These are phyloP conservation scores for Leccinum disarticulatum DNA, from an alignment of 768 basidiomycete species.

Conservation along the genomic window DNA sequence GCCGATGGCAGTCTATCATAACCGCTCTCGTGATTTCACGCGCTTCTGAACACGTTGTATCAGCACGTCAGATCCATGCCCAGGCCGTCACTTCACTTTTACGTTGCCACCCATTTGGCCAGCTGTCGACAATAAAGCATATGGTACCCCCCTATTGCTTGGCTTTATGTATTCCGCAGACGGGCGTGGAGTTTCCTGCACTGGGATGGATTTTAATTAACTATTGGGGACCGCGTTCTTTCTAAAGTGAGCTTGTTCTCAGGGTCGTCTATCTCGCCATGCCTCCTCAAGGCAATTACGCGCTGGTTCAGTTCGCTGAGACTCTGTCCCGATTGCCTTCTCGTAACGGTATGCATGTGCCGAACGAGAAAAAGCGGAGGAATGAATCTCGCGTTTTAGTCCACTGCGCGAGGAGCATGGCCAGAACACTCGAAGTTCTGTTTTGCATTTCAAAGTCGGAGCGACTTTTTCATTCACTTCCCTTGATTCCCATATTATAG, in stretches of 20 bases:
- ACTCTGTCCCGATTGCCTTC: slow-evolving; percentile 30
- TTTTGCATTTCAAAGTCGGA: slow-evolving; percentile 36
- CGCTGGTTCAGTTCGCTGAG: slow-evolving; percentile 39
- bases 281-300: slow-evolving; percentile 37
- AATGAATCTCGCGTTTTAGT: slow-evolving; percentile 38
- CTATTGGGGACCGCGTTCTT: slow-evolving; percentile 25
- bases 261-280: slow-evolving; percentile 32
- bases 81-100: slow-evolving; percentile 31
- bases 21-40: slow-evolving; percentile 35
- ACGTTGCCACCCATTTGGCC: slow-evolving; percentile 30
- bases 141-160: slow-evolving; percentile 31
- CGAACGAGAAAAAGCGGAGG: slow-evolving; percentile 30
- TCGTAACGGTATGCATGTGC: slow-evolving; percentile 35
- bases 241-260: slow-evolving; percentile 21
- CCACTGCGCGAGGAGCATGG: slow-evolving; percentile 36
- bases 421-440: slow-evolving; percentile 35
- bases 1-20: slow-evolving; percentile 34
- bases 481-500: slow-evolving; percentile 33
- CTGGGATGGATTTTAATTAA: slow-evolving; percentile 37
- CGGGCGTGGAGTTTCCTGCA: slow-evolving; percentile 33
- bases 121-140: slow-evolving; percentile 23
- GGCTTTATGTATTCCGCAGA: slow-evolving; percentile 39
- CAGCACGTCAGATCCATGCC: slow-evolving; percentile 36
- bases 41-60: slow-evolving; percentile 37
- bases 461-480: slow-evolving; percentile 26